phyloP scores from a whole-genome alignment of 768 basidiomycete genomes.

The Terana coerulea region DNA sequence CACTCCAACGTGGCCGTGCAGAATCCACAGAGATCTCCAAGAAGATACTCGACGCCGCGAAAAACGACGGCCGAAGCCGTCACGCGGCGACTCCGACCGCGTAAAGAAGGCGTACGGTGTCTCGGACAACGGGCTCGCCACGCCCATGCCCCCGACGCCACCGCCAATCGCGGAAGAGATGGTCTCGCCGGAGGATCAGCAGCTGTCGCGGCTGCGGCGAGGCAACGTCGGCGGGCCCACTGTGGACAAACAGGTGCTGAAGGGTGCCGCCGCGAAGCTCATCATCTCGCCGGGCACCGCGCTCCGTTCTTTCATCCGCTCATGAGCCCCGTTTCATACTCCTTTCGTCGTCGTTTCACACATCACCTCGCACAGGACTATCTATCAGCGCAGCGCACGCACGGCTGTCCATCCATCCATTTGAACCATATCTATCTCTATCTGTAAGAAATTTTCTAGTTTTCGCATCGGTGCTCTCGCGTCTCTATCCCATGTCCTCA shows the following conservation, averaged over 20 bases:
- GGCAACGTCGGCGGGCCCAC: slow-evolving; percentile 33
- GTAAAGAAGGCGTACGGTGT: not conserved
- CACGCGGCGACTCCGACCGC: not conserved
- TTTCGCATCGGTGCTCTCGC: too few species aligned
- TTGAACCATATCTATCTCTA: not conserved
- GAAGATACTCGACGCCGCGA: slow-evolving; percentile 4
- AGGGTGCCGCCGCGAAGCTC: slow-evolving; percentile 53
- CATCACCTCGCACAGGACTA: not conserved
- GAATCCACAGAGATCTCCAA: slow-evolving; percentile 2
- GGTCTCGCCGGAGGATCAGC: slow-evolving; percentile 32
- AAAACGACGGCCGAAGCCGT: not conserved
- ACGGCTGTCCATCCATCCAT: too few species aligned
- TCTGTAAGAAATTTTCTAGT: not conserved
- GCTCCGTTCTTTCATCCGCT: slow-evolving; percentile 7
- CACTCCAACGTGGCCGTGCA: not conserved
- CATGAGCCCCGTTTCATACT: too few species aligned
- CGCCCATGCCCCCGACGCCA: slow-evolving; percentile 21
- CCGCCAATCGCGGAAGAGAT: slow-evolving; percentile 25
- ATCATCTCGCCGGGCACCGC: slow-evolving; percentile 27
- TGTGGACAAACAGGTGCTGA: slow-evolving; percentile 46
- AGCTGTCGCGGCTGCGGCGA: slow-evolving; percentile 39
- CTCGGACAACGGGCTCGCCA: not conserved
- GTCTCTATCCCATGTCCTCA: too few species aligned
- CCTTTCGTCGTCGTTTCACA: not conserved
- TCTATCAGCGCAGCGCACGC: not conserved